Conservation (phyloP, 345 rosid genomes). For the Iberis pinnata region DNA sequence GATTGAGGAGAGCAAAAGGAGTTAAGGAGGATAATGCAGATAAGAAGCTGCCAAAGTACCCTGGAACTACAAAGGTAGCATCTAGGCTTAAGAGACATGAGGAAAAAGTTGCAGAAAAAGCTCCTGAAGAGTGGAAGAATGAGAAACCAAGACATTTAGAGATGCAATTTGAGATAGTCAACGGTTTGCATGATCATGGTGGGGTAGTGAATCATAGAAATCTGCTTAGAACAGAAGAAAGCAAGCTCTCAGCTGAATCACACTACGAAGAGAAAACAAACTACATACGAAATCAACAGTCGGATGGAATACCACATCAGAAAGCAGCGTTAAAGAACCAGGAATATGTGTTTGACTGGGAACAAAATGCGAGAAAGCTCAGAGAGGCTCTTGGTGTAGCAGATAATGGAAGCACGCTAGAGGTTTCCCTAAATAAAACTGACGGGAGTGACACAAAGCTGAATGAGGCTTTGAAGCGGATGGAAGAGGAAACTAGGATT, state of each 20-base stretch:
- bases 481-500: conserved; percentile 29
- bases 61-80: conserved; percentile 34
- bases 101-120: conserved; percentile 36
- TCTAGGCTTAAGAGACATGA: conserved; percentile 31
- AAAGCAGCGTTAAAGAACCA: conserved; percentile 20
- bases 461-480: conserved; percentile 28
- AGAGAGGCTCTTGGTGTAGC: conserved; percentile 33
- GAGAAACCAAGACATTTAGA: conserved; percentile 29
- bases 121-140: conserved; percentile 33
- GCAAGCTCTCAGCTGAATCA: conserved; percentile 23
- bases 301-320: neutral
- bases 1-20: conserved; percentile 30
- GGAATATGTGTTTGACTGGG: conserved; percentile 28
- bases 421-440: conserved; percentile 17
- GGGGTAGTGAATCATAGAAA: conserved; percentile 33
- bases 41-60: conserved; percentile 29
- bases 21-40: conserved; percentile 33
- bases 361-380: conserved; percentile 31
- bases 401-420: conserved; percentile 28
- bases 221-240: conserved; percentile 32
- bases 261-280: conserved; percentile 25
- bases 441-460: conserved; percentile 18
- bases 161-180: conserved; percentile 33
- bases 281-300: conserved; percentile 23
- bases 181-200: conserved; percentile 30